Evolutionary conservation across 257 asterid species (phyloP), one percentile per base, ranked within the genome.

Genomic region (Jacaranda mimosifolia): DNA sequence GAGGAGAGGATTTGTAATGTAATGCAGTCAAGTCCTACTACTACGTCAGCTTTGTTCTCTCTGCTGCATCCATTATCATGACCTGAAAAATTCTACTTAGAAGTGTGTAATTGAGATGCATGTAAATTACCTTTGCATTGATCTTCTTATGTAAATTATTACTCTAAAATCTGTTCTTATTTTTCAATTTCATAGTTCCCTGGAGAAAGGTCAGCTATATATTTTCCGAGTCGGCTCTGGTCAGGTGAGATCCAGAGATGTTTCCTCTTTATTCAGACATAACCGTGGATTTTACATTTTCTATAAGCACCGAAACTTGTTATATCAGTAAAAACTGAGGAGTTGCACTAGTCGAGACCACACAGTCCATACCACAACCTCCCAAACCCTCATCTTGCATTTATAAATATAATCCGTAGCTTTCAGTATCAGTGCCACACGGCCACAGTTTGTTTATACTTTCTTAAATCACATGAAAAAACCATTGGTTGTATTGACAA

Each of bases 201-300:
- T 95, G 87, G 99, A 95, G 91, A 95, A 93, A 83, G 91, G 97
- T 3, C 96, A 67, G 82, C 82, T 75, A 46, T 95, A 93, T 75
- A 91, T 95, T 74, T 95, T 95, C 82, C 94, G 98, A 14, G 94
- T 93, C 6, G 99, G 99, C 15, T 58, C 99, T 72, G 99, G 86
- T 69, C 99, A 93, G 97, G 99, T 95, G 84, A 86, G 77, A 65
- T 53, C 26, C 8, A 11, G 19, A 43, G 42, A 13, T 42, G 15
- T 18, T 74, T 60, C 45, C 15, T 9, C 49, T 75, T 11, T 13
- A 26, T 26, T 26, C 32, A 26, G 32, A 26, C 32, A n/a, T n/a
- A 26, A 26, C 32, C 32, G 2, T 26, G 32, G 32, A 2, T 26
- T 48, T 10, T 39, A 60, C 32, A 13, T 11, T 32, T 9, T 11